Base-by-base conservation (phyloP, 2,329 filamentous ascomycete genomes). In the Zopfia rhizophila region DNA sequence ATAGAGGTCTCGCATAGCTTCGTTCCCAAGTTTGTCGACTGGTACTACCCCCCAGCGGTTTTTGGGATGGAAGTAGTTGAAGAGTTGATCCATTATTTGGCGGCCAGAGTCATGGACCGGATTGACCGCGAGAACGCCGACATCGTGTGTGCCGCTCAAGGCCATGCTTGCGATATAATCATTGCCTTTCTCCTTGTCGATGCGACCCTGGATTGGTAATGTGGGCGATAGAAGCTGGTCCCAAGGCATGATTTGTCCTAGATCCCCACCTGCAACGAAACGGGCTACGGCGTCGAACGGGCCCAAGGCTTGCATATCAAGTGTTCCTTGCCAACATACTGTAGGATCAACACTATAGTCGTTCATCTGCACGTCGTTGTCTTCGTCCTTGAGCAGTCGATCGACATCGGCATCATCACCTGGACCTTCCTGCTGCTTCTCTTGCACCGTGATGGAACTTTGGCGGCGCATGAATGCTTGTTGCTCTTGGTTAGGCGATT, bases 101-200 rank as follows among this genome's bases (percentile, higher is more conserved):
- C 85, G 82, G 1, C 77, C 76, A 4, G 77, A 72, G 4, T 85
- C 78, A 16, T 87, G 84, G 1, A 85, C 82, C 2, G 82, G 77
- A 13, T 81, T 82, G 23, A 97, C 74, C 31, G 85, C 84, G 14
- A 95, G 83, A 16, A 97, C 89, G 1, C 91, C 82, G 5, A 99
- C 85, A 63, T 97, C 94, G 2, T 90, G 92, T 38, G 86, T 86
- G 39, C 83, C 82, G 66, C 88, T 93, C 70, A 90, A 95, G 10
- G 91, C 85, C 50, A 97, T 79, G 38, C 90, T 86, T 65, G 91
- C 94, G 0, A 99, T 85, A 63, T 99, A 99, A 51, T 95, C 90
- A 45, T 91, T 91, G 8, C 93, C 94, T 55, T 88, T 88, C 48
- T 88, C 82, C 57, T 90, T 85, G 38, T 89, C 84, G 48, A 99